Evolutionary conservation across 2,329 filamentous ascomycete genomes (phyloP), one percentile per base, ranked within the genome.

Genomic region (Pseudopyrenochaeta lycopersici): DNA sequence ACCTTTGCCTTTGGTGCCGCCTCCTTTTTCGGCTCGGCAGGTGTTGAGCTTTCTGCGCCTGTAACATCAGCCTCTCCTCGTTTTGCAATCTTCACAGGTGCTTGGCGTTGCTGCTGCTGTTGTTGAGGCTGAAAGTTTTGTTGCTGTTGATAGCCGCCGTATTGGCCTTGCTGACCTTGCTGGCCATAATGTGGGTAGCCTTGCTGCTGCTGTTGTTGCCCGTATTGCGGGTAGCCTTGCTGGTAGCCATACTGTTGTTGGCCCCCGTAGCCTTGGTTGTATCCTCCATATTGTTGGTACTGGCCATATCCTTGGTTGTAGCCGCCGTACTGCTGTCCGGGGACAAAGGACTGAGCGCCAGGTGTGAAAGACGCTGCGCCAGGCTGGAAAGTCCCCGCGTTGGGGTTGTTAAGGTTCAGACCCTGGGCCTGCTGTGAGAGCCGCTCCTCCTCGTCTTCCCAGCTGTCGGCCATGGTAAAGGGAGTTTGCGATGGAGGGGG

Each of bases 391-490:
- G 17, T 46, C 30, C 54, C 55, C 38, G 64, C 58, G 49, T 67
- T 64, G 7, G 63, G 51, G 54, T 67, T 67, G 52, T 71, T 67
- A 29, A 73, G 63, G 54, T 72, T 73, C 46, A 74, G 61, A 57
- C 66, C 67, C 66, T 70, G 70, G 10, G 68, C 60, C 82, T 93
- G 90, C 68, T 88, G 87, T 58, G 90, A 86, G 77, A 96, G 86
- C 75, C 91, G 78, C 62, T 85, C 89, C 69, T 93, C 89, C 82
- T 96, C 92, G 80, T 98, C 93, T 91, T 95, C 98, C 59, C 92
- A 97, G 77, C 92, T 90, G 77, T 93, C 88, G 68, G 93, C 90
- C 92, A 97, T 97, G 48, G 52, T 68, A 72, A 61, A 49, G 64
- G 57, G n/a, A n/a, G n/a, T n/a, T n/a, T 43, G 52, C n/a, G n/a